Evolutionary conservation across 176 grass and related monocot genomes (phyloP).

Genomic region (Raddia guianensis): DNA sequence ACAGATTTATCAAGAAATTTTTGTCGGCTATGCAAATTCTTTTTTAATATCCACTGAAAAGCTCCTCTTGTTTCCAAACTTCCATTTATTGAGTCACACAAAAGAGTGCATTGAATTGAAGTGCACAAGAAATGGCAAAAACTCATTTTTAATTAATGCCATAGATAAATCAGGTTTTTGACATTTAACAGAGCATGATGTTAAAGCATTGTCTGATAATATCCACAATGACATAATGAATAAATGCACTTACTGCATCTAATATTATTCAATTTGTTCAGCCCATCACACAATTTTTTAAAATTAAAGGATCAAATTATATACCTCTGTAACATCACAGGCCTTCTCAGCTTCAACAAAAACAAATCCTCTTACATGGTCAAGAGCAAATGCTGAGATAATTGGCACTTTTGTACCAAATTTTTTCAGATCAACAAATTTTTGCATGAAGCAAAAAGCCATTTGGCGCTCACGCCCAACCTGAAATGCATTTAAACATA

Average conservation of each 20-base stretch:
- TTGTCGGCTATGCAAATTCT: background rate
- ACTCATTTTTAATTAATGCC: background rate
- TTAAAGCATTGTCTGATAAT: conserved; percentile 4
- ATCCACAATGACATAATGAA: conserved; percentile 10
- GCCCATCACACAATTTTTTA: background rate
- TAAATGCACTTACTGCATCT: conserved; percentile 12
- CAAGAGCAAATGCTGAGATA: conserved; percentile 82
- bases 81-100: conserved; percentile 17
- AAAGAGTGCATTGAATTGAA: conserved; percentile 8
- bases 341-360: conserved; percentile 97
- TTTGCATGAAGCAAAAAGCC: conserved; percentile 96
- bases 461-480: conserved; percentile 85
- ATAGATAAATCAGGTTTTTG: conserved; percentile 25
- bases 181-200: conserved; percentile 24
- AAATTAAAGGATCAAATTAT: conserved; percentile 21
- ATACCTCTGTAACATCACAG: conserved; percentile 88
- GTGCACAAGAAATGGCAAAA: conserved; percentile 18
- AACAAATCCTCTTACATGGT: conserved; percentile 93
- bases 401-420: conserved; percentile 78
- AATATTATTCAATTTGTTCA: conserved; percentile 1
- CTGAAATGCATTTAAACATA: conserved; percentile 54
- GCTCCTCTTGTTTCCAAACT: conserved; percentile 6
- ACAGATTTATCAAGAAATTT: conserved; percentile 20
- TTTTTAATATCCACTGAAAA: conserved; percentile 16
- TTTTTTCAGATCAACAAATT: conserved; percentile 74